These are phyloP conservation scores for Sphagnum magellanicum DNA, from an alignment of 228 moss, liverwort and hornwort genomes.

Conservation along the genomic window DNA sequence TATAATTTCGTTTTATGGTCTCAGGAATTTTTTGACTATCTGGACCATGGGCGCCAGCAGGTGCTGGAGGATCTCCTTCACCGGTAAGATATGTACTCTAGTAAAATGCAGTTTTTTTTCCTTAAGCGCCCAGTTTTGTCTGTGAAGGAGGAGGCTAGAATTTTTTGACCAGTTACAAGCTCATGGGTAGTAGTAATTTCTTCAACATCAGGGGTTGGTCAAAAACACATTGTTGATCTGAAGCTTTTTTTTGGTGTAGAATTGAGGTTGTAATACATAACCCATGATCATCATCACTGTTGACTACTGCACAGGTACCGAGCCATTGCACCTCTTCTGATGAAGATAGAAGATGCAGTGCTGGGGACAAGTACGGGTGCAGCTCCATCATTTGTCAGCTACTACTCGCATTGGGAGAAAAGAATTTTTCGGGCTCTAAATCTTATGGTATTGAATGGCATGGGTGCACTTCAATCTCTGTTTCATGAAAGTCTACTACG, in stretches of 20 bases:
- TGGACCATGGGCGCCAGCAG: slow-evolving; percentile 57
- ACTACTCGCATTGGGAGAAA: slow-evolving; percentile 75
- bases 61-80: slow-evolving; percentile 47
- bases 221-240: too few relatives aligned
- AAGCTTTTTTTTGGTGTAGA: too few relatives aligned
- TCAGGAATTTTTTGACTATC: slow-evolving; percentile 65
- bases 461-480: slow-evolving; percentile 49
- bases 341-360: slow-evolving; percentile 79
- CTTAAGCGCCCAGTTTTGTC: not conserved
- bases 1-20: not conserved
- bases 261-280: too few relatives aligned
- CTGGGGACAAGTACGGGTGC: slow-evolving; percentile 64
- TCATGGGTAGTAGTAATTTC: not conserved
- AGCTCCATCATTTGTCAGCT: slow-evolving; percentile 39
- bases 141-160: not conserved
- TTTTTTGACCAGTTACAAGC: not conserved
- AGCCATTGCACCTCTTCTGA: slow-evolving; percentile 66
- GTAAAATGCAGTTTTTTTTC: too few relatives aligned
- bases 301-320: slow-evolving; percentile 35
- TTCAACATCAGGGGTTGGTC: not conserved
- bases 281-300: not conserved
- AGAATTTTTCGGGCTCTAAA: slow-evolving; percentile 67
- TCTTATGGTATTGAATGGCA: slow-evolving; percentile 70
- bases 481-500: slow-evolving; percentile 53
- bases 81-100: slow-evolving; percentile 40